Base-by-base conservation (phyloP, 2,329 filamentous ascomycete genomes). In the Trichoderma brevicompactum region DNA sequence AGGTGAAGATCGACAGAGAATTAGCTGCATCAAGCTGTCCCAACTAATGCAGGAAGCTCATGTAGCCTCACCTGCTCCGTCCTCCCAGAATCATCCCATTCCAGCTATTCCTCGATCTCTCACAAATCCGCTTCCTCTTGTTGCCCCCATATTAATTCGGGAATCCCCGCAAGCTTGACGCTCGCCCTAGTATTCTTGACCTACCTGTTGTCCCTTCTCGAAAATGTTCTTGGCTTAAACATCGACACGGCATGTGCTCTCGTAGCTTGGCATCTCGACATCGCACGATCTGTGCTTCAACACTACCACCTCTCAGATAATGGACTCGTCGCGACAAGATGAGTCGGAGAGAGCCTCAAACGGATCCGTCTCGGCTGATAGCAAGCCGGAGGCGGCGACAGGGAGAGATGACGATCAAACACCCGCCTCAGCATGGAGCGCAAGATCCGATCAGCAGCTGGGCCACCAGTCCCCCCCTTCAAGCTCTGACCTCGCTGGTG, bases 401-500 rank as follows among this genome's bases (percentile, higher is more conserved):
- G 10, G 8, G 15, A 44, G 36, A 40, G 28, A 36, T 36, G 58
- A 62, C n/a, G 23, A 52, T 23, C 58, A 10, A 19, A 50, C 46
- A 19, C 56, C 36, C 17, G 32, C 23, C 2, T 19, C 56, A 34
- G 7, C 48, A 9, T 2, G 13, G 28, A 50, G 48, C n/a, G 15
- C 44, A 50, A 23, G 36, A 12, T 41, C 44, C 28, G 34, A 60
- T 0, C 44, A 19, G 7, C 17, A 12, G 36, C 36, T 17, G 34
- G 34, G 44, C 17, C 13, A 15, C 48, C 44, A 23, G 6, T 67
- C 74, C 44, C 72, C 67, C 23, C 78, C 75, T 2, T 69, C 70
- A 10, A 68, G 71, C 53, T 78, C 77, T n/a, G 77, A 79, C 61
- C 73, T 75, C 28, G 78, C 76, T 34, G 74, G 76, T 38, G 52